Evolutionary conservation across 768 basidiomycete species (phyloP), one percentile per base, ranked within the genome.

Genomic region (Podaxis pistillaris): DNA sequence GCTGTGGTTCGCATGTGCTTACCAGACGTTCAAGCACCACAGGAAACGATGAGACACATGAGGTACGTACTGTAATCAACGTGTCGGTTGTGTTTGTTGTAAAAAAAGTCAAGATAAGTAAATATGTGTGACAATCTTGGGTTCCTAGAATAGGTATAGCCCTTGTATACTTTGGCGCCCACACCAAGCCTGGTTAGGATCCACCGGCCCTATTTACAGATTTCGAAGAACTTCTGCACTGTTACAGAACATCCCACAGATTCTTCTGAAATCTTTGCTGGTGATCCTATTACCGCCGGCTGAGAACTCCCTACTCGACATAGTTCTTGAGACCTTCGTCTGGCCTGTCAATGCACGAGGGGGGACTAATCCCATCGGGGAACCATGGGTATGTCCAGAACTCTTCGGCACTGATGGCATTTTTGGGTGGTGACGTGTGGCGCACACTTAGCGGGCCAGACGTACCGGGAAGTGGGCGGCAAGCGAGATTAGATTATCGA

Each of bases 251-350:
- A 46, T 46, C 44, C 19, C 44, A 46, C 44, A 46, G 44, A 46
- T 17, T 3, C 52, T 53, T 54, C 52, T 36, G 33, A n/a, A 51
- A 19, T 50, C 30, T 24, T 52, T 30, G 52, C n/a, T 33, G 17
- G n/a, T 54, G 52, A 54, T 54, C 28, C 33, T 54, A 54, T 33
- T n/a, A n/a, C 52, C 52, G 52, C 52, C 52, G 52, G 44, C 17
- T 46, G 44, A 46, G 44, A 46, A 46, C 17, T 8, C 44, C 8
- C 17, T 46, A 22, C 26, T 50, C 5, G 49, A 24, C 49, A 19
- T 50, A 22, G 49, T 26, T 7, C 9, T 2, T 50, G 9, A 22
- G 24, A 28, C 11, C 2, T 13, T 50, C 24, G 26, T 13, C 49
- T 26, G 22, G 26, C 24, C 41, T 5, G 12, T 50, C 26, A 4